Conservation (phyloP, 495 filamentous ascomycete genomes). For the Penicillium dipodomyicola region DNA sequence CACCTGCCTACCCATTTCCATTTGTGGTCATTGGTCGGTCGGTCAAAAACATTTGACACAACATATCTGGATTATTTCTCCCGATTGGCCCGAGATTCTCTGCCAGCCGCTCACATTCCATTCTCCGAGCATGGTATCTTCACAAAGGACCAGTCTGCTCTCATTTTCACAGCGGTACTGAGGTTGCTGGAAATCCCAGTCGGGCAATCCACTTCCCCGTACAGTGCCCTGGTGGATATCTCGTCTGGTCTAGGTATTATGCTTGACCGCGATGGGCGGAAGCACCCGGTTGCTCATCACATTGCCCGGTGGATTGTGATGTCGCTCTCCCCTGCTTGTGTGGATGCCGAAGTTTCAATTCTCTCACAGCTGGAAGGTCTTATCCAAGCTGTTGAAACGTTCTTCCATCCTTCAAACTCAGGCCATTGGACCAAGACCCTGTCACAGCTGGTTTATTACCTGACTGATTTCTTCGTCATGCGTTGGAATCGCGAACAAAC, state of each 20-base stretch:
- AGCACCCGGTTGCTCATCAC: constrained; percentile 86
- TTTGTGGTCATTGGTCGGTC: constrained; percentile 88
- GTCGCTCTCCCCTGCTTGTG: constrained; percentile 83
- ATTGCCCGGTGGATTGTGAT: constrained; percentile 95
- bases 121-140: constrained; percentile 90
- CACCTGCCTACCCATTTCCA: constrained; percentile 93
- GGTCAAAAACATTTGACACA: constrained; percentile 83
- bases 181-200: constrained; percentile 93
- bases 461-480: constrained; percentile 96
- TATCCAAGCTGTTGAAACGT: constrained; percentile 94
- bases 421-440: constrained; percentile 88
- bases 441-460: constrained; percentile 85
- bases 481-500: constrained; percentile 94
- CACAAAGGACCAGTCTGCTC: constrained; percentile 84
- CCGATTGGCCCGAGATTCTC: constrained; percentile 76
- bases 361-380: constrained; percentile 85
- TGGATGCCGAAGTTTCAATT: constrained; percentile 75
- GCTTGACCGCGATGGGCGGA: constrained; percentile 87
- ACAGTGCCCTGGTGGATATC: constrained; percentile 76
- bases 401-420: constrained; percentile 98
- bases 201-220: constrained; percentile 91
- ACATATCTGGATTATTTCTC: constrained; percentile 88
- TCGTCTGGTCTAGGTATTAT: constrained; percentile 76
- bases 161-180: constrained; percentile 90
- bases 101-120: constrained; percentile 68